Evolutionary conservation across 106 monocot species (phyloP), one percentile per base, ranked within the genome.

Genomic region (Chionographis japonica): DNA sequence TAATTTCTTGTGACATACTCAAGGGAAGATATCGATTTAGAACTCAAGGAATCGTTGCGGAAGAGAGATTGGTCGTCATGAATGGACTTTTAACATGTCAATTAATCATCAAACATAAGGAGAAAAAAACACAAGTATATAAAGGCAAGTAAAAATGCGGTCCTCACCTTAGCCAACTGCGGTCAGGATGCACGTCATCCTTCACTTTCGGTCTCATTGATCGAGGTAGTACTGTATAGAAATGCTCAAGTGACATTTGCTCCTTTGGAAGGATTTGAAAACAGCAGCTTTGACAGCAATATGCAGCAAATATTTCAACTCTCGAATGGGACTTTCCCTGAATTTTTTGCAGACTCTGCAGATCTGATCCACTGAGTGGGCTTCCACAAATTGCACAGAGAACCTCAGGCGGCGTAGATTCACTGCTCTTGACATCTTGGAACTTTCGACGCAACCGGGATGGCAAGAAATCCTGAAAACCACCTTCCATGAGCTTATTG

Each of bases 301-400:
- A 75, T 9, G 79, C 66, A 71, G 66, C 62, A 83, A 87, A 93
- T 1, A 71, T 40, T 57, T 85, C 81, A 65, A 50, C 62, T 58
- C 61, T 58, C 67, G 60, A 71, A 65, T 65, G 60, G 10, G 65
- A 46, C 17, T 62, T 73, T 6, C 11, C 59, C 37, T 66, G 40
- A 66, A 13, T 40, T 9, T 10, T 60, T 71, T 72, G 78, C 62
- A 73, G 7, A 52, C 58, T 78, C 66, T 72, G 38, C 56, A 77
- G 52, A 65, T 98, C 98, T 46, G 81, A 83, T 54, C 69, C 81
- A 66, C 70, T 68, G 2, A 93, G 76, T 37, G 93, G 98, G 58
- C 90, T 84, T 17, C 90, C 63, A 69, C 98, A 98, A 8, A 98
- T 81, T 19, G 78, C 71, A 61, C 98, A 98, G 8, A 98, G 84